These are phyloP conservation scores for Gaultheria prostrata DNA, from an alignment of 148 eudicot species.

Conservation along the genomic window DNA sequence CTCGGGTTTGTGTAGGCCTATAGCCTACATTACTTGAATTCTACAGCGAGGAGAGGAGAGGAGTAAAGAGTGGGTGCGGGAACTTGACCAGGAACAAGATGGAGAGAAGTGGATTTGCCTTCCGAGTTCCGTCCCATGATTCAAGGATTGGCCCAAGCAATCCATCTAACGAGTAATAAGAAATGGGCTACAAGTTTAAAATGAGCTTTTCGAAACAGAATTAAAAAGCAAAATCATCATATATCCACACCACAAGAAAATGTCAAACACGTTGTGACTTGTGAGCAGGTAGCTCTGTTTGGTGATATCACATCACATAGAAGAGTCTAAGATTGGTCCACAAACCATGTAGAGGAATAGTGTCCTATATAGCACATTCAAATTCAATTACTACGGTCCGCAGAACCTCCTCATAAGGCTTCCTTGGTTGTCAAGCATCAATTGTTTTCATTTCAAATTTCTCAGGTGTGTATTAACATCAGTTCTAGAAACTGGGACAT, in stretches of 20 bases:
- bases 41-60: background rate
- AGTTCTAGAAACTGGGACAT: background rate
- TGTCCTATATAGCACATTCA: background rate
- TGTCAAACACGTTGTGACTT: background rate
- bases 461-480: background rate
- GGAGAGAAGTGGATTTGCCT: background rate
- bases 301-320: background rate
- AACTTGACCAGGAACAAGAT: background rate
- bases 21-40: background rate
- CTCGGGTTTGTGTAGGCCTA: too few relatives aligned
- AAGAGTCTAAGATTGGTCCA: background rate
- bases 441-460: background rate
- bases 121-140: background rate
- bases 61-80: background rate
- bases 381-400: background rate
- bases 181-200: background rate
- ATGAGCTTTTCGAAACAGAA: background rate
- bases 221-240: background rate
- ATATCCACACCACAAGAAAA: background rate
- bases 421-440: background rate
- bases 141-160: background rate
- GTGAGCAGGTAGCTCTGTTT: background rate
- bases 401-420: background rate
- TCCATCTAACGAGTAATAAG: background rate
- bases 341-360: background rate